Evolutionary conservation across 2,329 filamentous ascomycete species (phyloP), one percentile per base, ranked within the genome.

Genomic region (Penicillium sp.): DNA sequence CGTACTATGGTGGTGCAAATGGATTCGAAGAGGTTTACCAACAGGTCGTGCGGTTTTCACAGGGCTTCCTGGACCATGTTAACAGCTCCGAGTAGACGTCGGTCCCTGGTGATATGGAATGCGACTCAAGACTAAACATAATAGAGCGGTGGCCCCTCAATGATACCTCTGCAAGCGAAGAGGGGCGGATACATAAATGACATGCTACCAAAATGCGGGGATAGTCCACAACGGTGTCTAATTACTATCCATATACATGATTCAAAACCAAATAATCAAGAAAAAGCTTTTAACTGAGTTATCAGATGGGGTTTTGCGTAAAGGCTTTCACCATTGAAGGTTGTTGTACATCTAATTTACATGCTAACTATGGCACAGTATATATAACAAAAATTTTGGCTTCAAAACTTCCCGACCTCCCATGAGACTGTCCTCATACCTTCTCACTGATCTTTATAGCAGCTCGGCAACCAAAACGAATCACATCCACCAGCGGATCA

Each of bases 21-120:
- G 92, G 91, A 2, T 98, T 98, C 70, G 85, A 89, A 67, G 85
- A 83, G 69, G 91, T 92, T n/a, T 98, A 90, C 75, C 86, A 93
- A 76, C 93, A 97, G 80, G 88, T 89, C 61, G 78, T 82, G 58
- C 81, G 89, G 60, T 96, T 96, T 72, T 88, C 90, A 2, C 83
- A 81, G 70, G 91, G 89, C 54, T 92, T 97, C 67, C 66, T 96
- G 62, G 81, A 87, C 46, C 78, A 86, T 31, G 77, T 86, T 41
- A 71, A 75, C 56, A 72, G 19, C 16, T 43, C 31, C 2, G 21
- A 55, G n/a, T 49, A 24, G 24, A 43, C 14, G 5, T 21, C 19
- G 14, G 9, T 9, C 3, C 22, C 13, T 3, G 19, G 19, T 7
- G n/a, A 14, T 5, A 13, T 22, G 10, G 6, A 22, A 3, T 13